A percentile compares a stretch with the other conserved stretches of the same genome.
These are phyloP conservation scores for Pseudocercospora eumusae DNA, from an alignment of 2,329 filamentous ascomycete genomes.

Conservation along the genomic window DNA sequence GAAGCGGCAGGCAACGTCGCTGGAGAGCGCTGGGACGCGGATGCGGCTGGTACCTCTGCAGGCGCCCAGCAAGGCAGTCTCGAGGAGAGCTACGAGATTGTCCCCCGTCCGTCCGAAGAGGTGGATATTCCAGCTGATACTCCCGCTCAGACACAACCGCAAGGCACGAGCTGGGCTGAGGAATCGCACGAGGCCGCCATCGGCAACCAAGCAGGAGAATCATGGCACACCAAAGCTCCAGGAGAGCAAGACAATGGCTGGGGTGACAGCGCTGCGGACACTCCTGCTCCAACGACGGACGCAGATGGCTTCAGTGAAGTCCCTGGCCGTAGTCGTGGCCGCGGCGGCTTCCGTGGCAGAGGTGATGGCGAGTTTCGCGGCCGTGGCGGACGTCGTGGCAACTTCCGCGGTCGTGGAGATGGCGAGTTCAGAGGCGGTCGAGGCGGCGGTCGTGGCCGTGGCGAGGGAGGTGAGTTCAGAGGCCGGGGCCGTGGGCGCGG, in stretches of 20 bases:
- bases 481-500: conserved; percentile 30
- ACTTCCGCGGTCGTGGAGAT: conserved; percentile 39
- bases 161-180: conserved; percentile 77
- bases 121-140: conserved; percentile 63
- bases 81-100: conserved; percentile 72
- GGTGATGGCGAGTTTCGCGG: conserved; percentile 42
- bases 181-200: conserved; percentile 51
- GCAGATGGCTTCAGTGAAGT: conserved; percentile 73
- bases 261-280: conserved; percentile 19
- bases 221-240: conserved; percentile 38
- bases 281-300: conserved; percentile 28
- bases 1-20: conserved; percentile 54
- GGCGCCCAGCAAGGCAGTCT: conserved; percentile 53
- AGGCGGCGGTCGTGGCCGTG: conserved; percentile 48
- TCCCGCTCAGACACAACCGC: conserved; percentile 56
- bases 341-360: conserved; percentile 44
- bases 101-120: conserved; percentile 72
- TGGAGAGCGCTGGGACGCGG: conserved; percentile 67
- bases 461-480: conserved; percentile 31
- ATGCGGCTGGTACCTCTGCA: conserved; percentile 46
- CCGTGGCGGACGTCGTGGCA: conserved; percentile 29
- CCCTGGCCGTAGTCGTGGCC: conserved; percentile 38
- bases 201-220: conserved; percentile 37
- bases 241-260: conserved; percentile 43
- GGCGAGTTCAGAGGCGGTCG: conserved; percentile 37